phyloP scores from a whole-genome alignment of 345 rosid genomes.

The Carallia pectinifolia region DNA sequence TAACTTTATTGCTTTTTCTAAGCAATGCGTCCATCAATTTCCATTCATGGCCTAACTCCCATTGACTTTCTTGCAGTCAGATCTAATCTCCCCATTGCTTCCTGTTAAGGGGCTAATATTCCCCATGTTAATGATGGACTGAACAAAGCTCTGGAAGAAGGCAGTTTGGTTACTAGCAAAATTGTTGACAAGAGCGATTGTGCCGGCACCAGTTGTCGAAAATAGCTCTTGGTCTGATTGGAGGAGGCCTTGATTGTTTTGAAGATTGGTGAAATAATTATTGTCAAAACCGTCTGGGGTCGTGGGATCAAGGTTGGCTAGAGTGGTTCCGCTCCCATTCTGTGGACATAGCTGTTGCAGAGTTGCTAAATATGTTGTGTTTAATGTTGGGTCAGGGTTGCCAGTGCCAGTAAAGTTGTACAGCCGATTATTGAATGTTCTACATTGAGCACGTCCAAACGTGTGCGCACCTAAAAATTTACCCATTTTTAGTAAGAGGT shows the following conservation, averaged over 20 bases:
- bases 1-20: too few species aligned
- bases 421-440: slow-evolving; percentile 16
- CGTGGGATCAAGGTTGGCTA: slow-evolving; percentile 18
- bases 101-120: slow-evolving; percentile 40
- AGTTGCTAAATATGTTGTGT: slow-evolving; percentile 13
- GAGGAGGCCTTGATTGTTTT: slow-evolving; percentile 32
- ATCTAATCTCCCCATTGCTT: slow-evolving; percentile 37
- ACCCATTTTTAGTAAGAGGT: not conserved
- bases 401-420: slow-evolving; percentile 21
- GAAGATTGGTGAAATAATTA: slow-evolving; percentile 33
- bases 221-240: slow-evolving; percentile 39
- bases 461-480: slow-evolving; percentile 13
- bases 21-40: not conserved
- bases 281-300: slow-evolving; percentile 30
- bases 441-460: slow-evolving; percentile 23
- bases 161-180: slow-evolving; percentile 34
- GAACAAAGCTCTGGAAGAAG: slow-evolving; percentile 35
- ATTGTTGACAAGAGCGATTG: slow-evolving; percentile 31
- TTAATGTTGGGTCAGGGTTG: slow-evolving; percentile 17
- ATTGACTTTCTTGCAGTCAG: slow-evolving; percentile 32
- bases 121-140: slow-evolving; percentile 46
- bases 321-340: not conserved
- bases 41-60: slow-evolving; percentile 4
- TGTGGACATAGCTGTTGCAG: slow-evolving; percentile 21
- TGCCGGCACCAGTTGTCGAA: slow-evolving; percentile 26